Base-by-base conservation (phyloP, 2,329 filamentous ascomycete genomes). In the Cyanodermella asteris region DNA sequence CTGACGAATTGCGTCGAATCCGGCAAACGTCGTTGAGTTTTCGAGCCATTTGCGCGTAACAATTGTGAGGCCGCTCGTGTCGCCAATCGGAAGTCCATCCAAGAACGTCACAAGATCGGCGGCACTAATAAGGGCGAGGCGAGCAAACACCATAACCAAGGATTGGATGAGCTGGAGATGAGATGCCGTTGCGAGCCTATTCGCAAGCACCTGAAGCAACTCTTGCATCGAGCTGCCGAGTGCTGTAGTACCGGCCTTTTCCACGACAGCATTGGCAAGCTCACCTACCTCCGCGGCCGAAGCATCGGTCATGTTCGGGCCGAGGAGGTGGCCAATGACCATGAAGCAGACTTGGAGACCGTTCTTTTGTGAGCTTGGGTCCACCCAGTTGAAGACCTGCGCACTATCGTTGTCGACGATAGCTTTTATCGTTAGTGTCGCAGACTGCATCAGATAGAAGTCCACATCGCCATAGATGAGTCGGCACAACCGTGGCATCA, bases 1-100 rank as follows among this genome's bases (percentile, higher is more conserved):
- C 48, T 93, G 80, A 37, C 82, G 68, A 38, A 94, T 94, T 47
- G 93, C 84, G 39, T 94, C 82, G 39, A 93, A 97, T 8, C 87
- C 87, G n/a, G 81, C 81, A 50, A 97, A 97, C 47, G 75, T 91
- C 47, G 91, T 66, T 4, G 81, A 91, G 49, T 94, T 91, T 53
- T 94, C 87, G 1, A 97, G 59, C 87, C 87, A 97, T 51, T 94
- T 93, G 49, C 71, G 64, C 36, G 94, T 55, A 4, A 97, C 87
- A 13, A 93, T 71, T 34, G 82, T 68, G 6, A 97, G 55, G n/a
- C 82, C 87, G 40, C 63, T 90, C 42, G 75, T 61, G 11, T 12
- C n/a, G 11, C 32, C 32, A 22, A 27, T 29, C n/a, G 31, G 25
- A 30, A 47, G 39, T 7, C 71, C 72, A 23, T 68, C 66, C 16